A percentile compares a stretch with the other conserved stretches of the same genome.
phyloP scores from a whole-genome alignment of 345 rosid species.

The Cardamine chenopodiifolia region DNA sequence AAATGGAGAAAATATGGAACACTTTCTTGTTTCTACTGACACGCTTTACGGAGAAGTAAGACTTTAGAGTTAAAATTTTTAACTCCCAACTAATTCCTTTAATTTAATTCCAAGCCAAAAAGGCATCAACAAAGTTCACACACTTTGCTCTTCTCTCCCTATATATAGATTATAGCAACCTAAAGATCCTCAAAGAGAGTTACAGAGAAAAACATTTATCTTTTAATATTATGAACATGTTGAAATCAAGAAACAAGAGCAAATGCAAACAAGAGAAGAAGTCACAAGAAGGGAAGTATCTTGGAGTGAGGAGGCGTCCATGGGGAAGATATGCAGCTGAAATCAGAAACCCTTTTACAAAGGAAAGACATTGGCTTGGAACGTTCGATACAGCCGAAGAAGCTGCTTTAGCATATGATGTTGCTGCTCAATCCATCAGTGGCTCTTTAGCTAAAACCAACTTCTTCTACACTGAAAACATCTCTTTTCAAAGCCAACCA shows the following conservation, averaged over 20 bases:
- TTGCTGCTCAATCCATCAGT: constrained; percentile 72
- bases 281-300: constrained; percentile 52
- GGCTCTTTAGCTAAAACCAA: constrained; percentile 73
- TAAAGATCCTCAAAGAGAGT: constrained; percentile 25
- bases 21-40: constrained; percentile 35
- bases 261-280: constrained; percentile 54
- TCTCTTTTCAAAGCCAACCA: constrained; percentile 42
- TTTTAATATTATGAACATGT: constrained; percentile 20
- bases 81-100: constrained; percentile 39
- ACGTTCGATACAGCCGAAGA: constrained; percentile 82
- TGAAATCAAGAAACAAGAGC: constrained; percentile 49
- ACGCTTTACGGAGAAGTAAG: constrained; percentile 34
- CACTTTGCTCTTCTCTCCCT: background rate
- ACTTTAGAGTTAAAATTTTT: constrained; percentile 26
- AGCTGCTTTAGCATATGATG: constrained; percentile 77
- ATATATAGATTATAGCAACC: constrained; percentile 8
- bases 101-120: constrained; percentile 30
- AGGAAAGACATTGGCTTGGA: constrained; percentile 87
- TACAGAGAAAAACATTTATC: constrained; percentile 7
- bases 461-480: constrained; percentile 66
- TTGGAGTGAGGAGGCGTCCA: constrained; percentile 77
- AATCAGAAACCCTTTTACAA: constrained; percentile 78
- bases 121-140: constrained; percentile 30
- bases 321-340: constrained; percentile 93
- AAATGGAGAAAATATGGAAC: constrained; percentile 24